A percentile compares a stretch with the other conserved stretches of the same genome.
These are phyloP conservation scores for Tephrocybe sp. DNA, from an alignment of 768 basidiomycete species.

Conservation along the genomic window DNA sequence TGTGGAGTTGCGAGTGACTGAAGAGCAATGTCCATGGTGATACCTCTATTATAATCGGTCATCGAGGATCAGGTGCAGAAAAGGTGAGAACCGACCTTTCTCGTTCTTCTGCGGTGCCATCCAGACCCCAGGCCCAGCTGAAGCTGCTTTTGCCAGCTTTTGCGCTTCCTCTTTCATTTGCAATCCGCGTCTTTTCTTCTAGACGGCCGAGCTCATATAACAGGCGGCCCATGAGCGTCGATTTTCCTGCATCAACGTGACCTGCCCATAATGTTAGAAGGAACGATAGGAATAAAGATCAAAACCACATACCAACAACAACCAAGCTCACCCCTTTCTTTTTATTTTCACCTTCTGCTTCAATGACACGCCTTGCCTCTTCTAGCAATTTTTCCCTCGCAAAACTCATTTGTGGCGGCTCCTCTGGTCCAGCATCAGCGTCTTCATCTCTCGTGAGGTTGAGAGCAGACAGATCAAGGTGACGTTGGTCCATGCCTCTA, in stretches of 20 bases:
- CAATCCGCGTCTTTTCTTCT: conserved; percentile 79
- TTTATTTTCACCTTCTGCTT: conserved; percentile 43
- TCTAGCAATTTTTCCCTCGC: conserved; percentile 82
- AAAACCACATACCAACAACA: conserved; percentile 71
- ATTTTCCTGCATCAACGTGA: conserved; percentile 98
- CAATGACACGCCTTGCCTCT: conserved; percentile 62
- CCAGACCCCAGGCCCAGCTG: conserved; percentile 97
- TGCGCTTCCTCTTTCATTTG: conserved; percentile 87
- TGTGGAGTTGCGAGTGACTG: conserved; percentile 74
- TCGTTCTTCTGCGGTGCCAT: conserved; percentile 90
- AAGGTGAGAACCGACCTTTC: conserved; percentile 61
- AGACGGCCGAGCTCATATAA: conserved; percentile 89
- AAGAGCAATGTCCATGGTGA: conserved; percentile 96
- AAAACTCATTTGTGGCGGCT: conserved; percentile 62
- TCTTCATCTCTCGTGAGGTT: conserved; percentile 58
- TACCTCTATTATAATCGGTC: conserved; percentile 60
- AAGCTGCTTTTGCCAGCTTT: conserved; percentile 95
- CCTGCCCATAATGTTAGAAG: conserved; percentile 45
- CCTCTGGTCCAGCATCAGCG: conserved; percentile 41
- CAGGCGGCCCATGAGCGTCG: conserved; percentile 93
- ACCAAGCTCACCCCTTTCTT: conserved; percentile 84
- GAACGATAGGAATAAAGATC: background rate
- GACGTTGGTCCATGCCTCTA: conserved; percentile 50
- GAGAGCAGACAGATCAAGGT: conserved; percentile 73
- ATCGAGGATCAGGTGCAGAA: background rate